Conservation (phyloP, 2,329 filamentous ascomycete species). For the Dissoconium aciculare region DNA sequence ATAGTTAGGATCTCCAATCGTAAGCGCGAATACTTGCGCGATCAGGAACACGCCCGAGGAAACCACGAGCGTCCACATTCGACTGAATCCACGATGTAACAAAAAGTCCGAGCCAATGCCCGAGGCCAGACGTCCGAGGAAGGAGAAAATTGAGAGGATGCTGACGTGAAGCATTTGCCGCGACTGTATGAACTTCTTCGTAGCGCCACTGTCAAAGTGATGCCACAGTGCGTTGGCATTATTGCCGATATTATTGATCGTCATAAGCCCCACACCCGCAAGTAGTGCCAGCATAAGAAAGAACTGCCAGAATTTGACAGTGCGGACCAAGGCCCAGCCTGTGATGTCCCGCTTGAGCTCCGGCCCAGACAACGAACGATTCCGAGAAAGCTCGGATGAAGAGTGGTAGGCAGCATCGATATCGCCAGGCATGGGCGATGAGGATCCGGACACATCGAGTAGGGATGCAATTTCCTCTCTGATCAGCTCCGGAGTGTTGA, state of each 20-base stretch:
- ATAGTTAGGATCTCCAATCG: constrained; percentile 59
- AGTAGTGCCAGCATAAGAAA: constrained; percentile 81
- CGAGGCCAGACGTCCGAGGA: constrained; percentile 56
- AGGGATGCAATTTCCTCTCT: constrained; percentile 59
- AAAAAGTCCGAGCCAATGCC: constrained; percentile 85
- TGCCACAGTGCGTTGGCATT: constrained; percentile 74
- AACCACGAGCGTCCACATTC: constrained; percentile 78
- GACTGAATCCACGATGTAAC: constrained; percentile 60
- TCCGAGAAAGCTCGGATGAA: neutral
- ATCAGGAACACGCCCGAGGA: constrained; percentile 63
- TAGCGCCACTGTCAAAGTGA: constrained; percentile 60
- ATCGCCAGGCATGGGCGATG: constrained; percentile 39
- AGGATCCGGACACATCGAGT: constrained; percentile 42
- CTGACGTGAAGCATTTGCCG: constrained; percentile 86
- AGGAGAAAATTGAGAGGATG: constrained; percentile 79
- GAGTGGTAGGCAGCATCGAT: constrained; percentile 27
- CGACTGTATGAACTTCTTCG: constrained; percentile 59
- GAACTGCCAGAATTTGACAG: constrained; percentile 76
- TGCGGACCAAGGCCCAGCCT: constrained; percentile 57
- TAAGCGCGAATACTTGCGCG: constrained; percentile 63
- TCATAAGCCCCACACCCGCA: constrained; percentile 91
- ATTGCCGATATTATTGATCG: constrained; percentile 97
- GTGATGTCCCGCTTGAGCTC: constrained; percentile 80
- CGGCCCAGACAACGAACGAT: constrained; percentile 22
- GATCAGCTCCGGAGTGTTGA: constrained; percentile 5